Conservation (phyloP, 1,284 basidiomycete species). For the Tranzscheliella williamsii region DNA sequence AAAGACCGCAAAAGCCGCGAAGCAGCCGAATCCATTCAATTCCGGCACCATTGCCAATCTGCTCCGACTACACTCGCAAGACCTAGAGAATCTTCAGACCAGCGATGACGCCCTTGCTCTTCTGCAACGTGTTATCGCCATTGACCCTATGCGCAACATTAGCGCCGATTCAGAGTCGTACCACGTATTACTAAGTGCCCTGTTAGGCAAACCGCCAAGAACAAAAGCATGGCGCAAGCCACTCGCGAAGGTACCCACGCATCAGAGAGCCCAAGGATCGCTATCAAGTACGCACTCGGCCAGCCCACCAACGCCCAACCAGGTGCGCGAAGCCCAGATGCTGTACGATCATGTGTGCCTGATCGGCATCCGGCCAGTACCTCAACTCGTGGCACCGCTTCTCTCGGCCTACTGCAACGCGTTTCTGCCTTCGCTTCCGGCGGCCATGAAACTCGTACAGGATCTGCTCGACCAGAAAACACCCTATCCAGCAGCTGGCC, state of each 20-base stretch:
- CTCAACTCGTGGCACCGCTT: slow-evolving; percentile 36
- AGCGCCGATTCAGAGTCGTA: slow-evolving; percentile 11
- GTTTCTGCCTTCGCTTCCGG: slow-evolving; percentile 39
- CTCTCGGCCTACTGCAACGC: slow-evolving; percentile 43
- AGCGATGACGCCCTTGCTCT: slow-evolving; percentile 46
- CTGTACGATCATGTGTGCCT: slow-evolving; percentile 36
- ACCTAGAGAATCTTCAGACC: slow-evolving; percentile 16
- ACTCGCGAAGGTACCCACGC: too few species aligned
- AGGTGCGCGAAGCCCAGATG: slow-evolving; percentile 37
- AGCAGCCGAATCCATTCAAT: neutral
- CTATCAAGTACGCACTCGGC: too few species aligned
- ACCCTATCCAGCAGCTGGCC: neutral
- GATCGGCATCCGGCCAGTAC: slow-evolving; percentile 15
- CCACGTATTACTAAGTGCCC: slow-evolving; percentile 15
- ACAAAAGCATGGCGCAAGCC: neutral
- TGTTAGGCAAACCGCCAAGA: slow-evolving; percentile 2
- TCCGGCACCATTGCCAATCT: slow-evolving; percentile 9
- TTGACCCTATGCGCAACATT: slow-evolving; percentile 8
- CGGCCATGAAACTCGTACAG: slow-evolving; percentile 31
- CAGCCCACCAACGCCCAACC: slow-evolving; percentile 19
- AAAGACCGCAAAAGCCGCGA: slow-evolving; percentile 6
- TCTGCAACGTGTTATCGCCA: slow-evolving; percentile 10
- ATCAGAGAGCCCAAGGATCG: too few species aligned
- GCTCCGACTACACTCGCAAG: slow-evolving; percentile 12
- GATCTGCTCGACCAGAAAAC: slow-evolving; percentile 13